Conservation (phyloP, 768 basidiomycete species). For the Rhizopogon salebrosus region DNA sequence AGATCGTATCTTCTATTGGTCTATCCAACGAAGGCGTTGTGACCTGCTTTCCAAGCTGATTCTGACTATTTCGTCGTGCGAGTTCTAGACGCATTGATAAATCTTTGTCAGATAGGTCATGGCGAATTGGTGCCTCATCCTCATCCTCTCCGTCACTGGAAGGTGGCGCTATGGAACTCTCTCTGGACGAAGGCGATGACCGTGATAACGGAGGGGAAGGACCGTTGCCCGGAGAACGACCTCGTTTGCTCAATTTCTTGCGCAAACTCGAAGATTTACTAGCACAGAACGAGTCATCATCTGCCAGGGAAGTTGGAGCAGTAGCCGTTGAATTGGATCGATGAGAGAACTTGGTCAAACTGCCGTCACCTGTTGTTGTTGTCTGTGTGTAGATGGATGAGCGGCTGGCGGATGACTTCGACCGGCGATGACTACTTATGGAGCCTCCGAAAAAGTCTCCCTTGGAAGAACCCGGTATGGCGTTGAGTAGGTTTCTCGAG, state of each 20-base stretch:
- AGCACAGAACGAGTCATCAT: slow-evolving; percentile 54
- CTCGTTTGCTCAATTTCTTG: slow-evolving; percentile 42
- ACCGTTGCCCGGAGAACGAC: slow-evolving; percentile 35
- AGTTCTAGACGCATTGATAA: slow-evolving; percentile 74
- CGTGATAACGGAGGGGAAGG: slow-evolving; percentile 30
- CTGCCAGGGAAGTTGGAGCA: slow-evolving; percentile 59
- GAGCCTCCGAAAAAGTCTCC: slow-evolving; percentile 75
- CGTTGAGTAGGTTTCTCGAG: slow-evolving; percentile 81
- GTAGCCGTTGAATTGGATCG: slow-evolving; percentile 64
- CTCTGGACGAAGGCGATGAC: slow-evolving; percentile 37
- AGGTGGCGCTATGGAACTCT: slow-evolving; percentile 26
- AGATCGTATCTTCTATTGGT: slow-evolving; percentile 63
- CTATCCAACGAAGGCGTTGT: slow-evolving; percentile 37
- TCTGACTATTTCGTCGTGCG: slow-evolving; percentile 80
- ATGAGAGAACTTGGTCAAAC: slow-evolving; percentile 66
- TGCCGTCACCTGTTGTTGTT: slow-evolving; percentile 62
- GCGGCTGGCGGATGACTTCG: slow-evolving; percentile 66
- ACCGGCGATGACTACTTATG: slow-evolving; percentile 60
- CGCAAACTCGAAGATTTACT: slow-evolving; percentile 41
- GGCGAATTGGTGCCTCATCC: slow-evolving; percentile 32
- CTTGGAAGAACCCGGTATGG: slow-evolving; percentile 61
- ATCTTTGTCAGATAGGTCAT: slow-evolving; percentile 72
- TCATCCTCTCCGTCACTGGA: slow-evolving; percentile 46
- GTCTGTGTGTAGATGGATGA: slow-evolving; percentile 72
- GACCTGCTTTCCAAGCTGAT: slow-evolving; percentile 51